phyloP scores from a whole-genome alignment of 192 early-diverging fungal genomes.

The Podila minutissima region DNA sequence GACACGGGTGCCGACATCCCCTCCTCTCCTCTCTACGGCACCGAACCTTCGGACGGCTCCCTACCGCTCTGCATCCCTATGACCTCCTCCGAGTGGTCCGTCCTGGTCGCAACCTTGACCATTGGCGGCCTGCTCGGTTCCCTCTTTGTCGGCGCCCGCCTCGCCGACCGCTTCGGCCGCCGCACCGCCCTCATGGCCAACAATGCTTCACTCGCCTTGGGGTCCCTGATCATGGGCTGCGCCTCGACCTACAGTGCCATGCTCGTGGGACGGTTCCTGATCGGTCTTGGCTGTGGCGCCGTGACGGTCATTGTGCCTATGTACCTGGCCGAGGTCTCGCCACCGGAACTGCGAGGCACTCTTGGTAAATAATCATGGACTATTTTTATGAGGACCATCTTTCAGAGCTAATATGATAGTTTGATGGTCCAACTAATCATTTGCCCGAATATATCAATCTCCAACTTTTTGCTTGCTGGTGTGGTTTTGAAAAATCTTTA shows the following conservation, averaged over 20 bases:
- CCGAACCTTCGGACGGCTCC: constrained; percentile 7
- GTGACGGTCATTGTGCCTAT: constrained; percentile 82
- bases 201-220: constrained; percentile 70
- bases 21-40: background rate
- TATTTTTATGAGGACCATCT: background rate
- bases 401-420: no score
- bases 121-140: constrained; percentile 85
- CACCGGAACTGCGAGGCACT: constrained; percentile 72
- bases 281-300: constrained; percentile 82
- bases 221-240: constrained; percentile 70
- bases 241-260: constrained; percentile 61
- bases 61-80: constrained; percentile 78
- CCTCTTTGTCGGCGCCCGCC: constrained; percentile 65
- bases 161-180: constrained; percentile 76
- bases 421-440: background rate
- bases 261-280: constrained; percentile 73
- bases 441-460: background rate
- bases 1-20: background rate
- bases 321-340: constrained; percentile 82
- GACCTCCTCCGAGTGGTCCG: constrained; percentile 67
- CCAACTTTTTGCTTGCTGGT: background rate
- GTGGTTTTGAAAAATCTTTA: constrained; percentile 3
- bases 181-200: constrained; percentile 71
- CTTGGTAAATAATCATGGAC: constrained; percentile 58
- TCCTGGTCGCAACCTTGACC: constrained; percentile 65